Evolutionary conservation across 495 filamentous ascomycete genomes (phyloP), one percentile per base, ranked within the genome.

Genomic region (Aspergillus sclerotioniger): DNA sequence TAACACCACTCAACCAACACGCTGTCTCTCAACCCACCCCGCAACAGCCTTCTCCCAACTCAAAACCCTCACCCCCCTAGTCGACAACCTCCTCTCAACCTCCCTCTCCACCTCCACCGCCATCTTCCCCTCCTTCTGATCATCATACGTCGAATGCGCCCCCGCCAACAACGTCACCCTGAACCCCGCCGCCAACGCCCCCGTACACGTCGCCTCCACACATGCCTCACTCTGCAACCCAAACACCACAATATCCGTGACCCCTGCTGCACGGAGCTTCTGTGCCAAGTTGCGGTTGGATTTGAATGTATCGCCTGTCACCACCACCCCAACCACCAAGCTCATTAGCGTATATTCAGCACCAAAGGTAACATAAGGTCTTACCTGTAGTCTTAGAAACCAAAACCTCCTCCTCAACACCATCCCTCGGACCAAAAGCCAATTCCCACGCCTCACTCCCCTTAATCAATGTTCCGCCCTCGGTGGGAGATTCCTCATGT

Each of bases 131-230:
- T 43, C 28, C 20, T 20, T 8, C 0, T 43, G n/a, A 8, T 20
- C 6, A 21, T 54, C 52, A 16, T 54, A 54, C 5, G 52, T 54
- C 9, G 52, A 54, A 35, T 54, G 52, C 10, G 52, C 52, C 8
- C 52, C 52, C n/a, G 25, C 19, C 16, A 54, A 39, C 10, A 54
- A 21, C 12, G 37, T 44, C 6, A 54, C 52, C n/a, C 41, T 19
- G 21, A 54, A 54, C 8, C 52, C 52, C 12, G 52, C 52, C 10
- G 37, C 37, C 19, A 54, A 3, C 8, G 52, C 52, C 9, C 52
- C 52, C 52, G 28, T 25, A 16, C 52, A 54, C 15, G 52, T 54
- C 10, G 52, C 52, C 16, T 44, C 35, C 1, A 54, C 52, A 37
- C 52, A 54, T 1, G 6, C 1, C 4, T 54, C 52, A n/a, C 52